phyloP scores from a whole-genome alignment of 495 filamentous ascomycete species.

The Xylaria nigripes region DNA sequence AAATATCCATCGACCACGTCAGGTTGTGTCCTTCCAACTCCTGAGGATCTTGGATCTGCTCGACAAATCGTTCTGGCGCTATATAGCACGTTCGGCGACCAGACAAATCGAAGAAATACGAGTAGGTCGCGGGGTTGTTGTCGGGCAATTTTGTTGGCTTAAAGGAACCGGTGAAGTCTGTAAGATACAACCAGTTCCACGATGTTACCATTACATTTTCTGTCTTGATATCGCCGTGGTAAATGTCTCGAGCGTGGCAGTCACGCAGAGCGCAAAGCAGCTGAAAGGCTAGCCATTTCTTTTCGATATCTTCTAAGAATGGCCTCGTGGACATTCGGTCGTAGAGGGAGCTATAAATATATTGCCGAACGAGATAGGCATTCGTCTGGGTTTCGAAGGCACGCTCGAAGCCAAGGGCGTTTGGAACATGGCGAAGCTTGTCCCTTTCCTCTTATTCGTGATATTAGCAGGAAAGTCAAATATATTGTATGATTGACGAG shows the following conservation, averaged over 20 bases:
- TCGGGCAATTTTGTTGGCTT: constrained; percentile 93
- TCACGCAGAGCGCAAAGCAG: constrained; percentile 87
- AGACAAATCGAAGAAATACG: constrained; percentile 94
- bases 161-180: constrained; percentile 92
- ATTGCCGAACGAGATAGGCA: constrained; percentile 94
- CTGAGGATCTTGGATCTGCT: constrained; percentile 46
- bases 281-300: constrained; percentile 98
- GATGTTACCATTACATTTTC: constrained; percentile 95
- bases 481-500: neutral
- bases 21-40: constrained; percentile 34
- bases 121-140: constrained; percentile 95
- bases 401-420: constrained; percentile 83
- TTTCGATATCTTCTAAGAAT: constrained; percentile 94
- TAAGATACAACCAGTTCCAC: constrained; percentile 98
- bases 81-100: constrained; percentile 91
- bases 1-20: constrained; percentile 96
- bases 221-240: constrained; percentile 97
- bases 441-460: constrained; percentile 61
- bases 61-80: constrained; percentile 85
- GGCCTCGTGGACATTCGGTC: constrained; percentile 95
- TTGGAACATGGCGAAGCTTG: constrained; percentile 72
- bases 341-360: constrained; percentile 92
- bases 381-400: constrained; percentile 83
- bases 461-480: constrained; percentile 13
- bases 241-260: constrained; percentile 83